These are phyloP conservation scores for Pyrenochaeta sp. DNA, from an alignment of 2,329 filamentous ascomycete genomes.

Conservation along the genomic window DNA sequence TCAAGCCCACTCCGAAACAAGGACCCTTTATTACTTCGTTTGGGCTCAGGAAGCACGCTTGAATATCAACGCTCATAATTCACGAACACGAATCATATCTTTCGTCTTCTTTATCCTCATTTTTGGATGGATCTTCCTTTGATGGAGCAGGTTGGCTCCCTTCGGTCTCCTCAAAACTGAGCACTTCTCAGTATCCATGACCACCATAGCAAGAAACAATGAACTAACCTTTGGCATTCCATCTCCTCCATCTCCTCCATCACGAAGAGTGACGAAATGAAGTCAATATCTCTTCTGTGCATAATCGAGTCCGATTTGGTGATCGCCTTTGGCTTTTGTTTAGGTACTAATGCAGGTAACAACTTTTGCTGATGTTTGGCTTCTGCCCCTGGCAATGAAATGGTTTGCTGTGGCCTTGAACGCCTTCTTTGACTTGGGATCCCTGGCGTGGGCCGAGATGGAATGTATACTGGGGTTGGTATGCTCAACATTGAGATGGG, in stretches of 20 bases:
- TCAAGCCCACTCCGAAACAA: no score
- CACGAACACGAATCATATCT: no score
- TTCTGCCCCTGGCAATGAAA: neutral
- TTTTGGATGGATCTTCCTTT: neutral
- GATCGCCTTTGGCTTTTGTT: neutral
- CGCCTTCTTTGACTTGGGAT: neutral
- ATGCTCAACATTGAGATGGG: neutral
- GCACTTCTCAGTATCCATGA: neutral
- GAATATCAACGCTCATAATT: no score
- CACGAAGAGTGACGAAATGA: conserved; percentile 6
- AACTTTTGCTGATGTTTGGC: neutral
- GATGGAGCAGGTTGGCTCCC: no score
- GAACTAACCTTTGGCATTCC: neutral
- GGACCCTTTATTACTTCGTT: no score
- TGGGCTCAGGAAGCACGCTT: no score
- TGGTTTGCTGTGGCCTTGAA: neutral
- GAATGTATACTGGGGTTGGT: neutral
- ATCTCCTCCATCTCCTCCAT: conserved; percentile 2
- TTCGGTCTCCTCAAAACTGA: no score
- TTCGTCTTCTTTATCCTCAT: neutral
- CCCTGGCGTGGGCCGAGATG: neutral
- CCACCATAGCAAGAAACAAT: neutral
- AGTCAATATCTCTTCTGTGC: conserved; percentile 7
- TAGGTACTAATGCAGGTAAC: no score
- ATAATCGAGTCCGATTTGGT: neutral